Conservation (phyloP, 73 alveolate species). For the Vitrella brassicaformis region DNA sequence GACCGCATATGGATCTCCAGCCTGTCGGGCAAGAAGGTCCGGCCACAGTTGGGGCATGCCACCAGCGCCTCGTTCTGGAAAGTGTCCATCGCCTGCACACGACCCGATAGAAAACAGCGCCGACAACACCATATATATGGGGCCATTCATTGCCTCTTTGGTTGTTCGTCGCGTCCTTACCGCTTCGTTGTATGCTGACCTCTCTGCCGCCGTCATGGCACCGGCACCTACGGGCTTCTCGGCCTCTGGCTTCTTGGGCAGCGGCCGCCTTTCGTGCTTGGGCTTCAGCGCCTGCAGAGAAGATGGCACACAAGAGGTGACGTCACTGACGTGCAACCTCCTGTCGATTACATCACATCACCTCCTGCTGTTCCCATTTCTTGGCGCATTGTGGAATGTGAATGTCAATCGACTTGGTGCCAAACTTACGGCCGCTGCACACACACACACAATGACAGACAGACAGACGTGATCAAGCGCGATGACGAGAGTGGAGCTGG, state of each 20-base stretch:
- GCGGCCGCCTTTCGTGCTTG: slow-evolving; percentile 50
- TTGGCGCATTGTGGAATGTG: slow-evolving; percentile 61
- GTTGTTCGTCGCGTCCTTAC: too few species aligned
- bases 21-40: slow-evolving; percentile 82
- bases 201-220: background rate
- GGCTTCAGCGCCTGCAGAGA: slow-evolving; percentile 62
- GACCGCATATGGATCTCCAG: slow-evolving; percentile 66
- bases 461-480: too few species aligned
- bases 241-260: background rate
- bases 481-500: too few species aligned
- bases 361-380: slow-evolving; percentile 63
- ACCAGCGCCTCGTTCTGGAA: slow-evolving; percentile 48
- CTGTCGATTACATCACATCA: too few species aligned
- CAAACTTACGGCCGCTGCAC: slow-evolving; percentile 82
- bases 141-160: too few species aligned
- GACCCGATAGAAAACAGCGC: too few species aligned
- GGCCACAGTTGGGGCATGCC: slow-evolving; percentile 72
- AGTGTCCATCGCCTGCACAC: slow-evolving; percentile 8
- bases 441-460: too few species aligned
- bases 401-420: slow-evolving; percentile 62
- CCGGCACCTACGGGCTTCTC: background rate
- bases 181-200: too few species aligned
- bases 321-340: too few species aligned
- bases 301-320: too few species aligned
- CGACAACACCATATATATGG: too few species aligned